Percentiles rank a stretch among this genome's conserved stretches.
phyloP scores from a whole-genome alignment of 2,329 filamentous ascomycete species.

The Colletotrichum brevisporum region DNA sequence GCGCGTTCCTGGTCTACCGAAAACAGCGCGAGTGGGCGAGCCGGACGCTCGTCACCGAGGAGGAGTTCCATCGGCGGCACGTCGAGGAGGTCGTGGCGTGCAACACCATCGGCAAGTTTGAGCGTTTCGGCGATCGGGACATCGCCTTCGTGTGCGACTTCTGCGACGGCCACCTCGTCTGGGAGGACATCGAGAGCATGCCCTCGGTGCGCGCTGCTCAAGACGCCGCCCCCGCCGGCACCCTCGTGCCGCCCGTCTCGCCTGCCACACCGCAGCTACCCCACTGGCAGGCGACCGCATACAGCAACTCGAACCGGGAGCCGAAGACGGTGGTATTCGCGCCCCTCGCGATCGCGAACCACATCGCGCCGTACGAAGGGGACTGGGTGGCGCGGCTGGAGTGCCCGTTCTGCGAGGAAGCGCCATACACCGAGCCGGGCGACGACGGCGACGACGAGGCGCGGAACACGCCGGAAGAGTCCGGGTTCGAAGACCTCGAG shows the following conservation, averaged over 20 bases:
- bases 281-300: conserved; percentile 68
- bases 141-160: conserved; percentile 73
- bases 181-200: conserved; percentile 69
- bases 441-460: conserved; percentile 66
- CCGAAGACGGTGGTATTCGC: conserved; percentile 69
- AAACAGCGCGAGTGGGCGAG: conserved; percentile 58
- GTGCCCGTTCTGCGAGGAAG: conserved; percentile 71
- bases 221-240: conserved; percentile 15
- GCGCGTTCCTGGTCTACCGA: conserved; percentile 68
- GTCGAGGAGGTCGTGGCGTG: conserved; percentile 66
- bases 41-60: conserved; percentile 45
- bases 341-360: conserved; percentile 71
- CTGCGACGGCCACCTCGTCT: conserved; percentile 72
- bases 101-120: conserved; percentile 68
- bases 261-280: conserved; percentile 44
- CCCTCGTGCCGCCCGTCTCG: conserved; percentile 27
- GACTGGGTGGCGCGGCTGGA: conserved; percentile 67
- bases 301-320: conserved; percentile 50
- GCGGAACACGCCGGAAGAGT: conserved; percentile 62
- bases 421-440: conserved; percentile 56
- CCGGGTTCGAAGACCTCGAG: conserved; percentile 62
- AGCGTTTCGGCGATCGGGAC: conserved; percentile 67
- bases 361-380: conserved; percentile 63
- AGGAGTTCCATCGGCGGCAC: conserved; percentile 54
- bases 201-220: conserved; percentile 57